Conservation (phyloP, 179 eudicot genomes). For the Camellia oleifera region DNA sequence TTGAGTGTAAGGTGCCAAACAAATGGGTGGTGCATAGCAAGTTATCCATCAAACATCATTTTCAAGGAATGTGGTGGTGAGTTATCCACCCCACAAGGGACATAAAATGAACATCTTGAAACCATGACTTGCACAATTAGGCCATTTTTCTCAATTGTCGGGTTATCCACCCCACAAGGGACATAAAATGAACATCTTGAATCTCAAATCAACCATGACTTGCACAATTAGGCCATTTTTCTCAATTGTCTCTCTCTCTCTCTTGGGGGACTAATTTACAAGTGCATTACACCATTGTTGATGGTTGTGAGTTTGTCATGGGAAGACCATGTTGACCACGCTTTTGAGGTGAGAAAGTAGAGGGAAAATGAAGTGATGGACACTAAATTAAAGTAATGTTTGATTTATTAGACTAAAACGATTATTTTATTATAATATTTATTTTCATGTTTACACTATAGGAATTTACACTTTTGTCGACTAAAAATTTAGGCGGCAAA, state of each 20-base stretch:
- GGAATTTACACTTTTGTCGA: too few species aligned
- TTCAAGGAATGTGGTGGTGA: slow-evolving; percentile 5
- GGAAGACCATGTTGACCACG: neutral
- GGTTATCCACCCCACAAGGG: slow-evolving; percentile 11
- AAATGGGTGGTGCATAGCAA: slow-evolving; percentile 8
- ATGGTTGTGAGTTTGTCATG: neutral
- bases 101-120: neutral
- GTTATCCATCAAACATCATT: slow-evolving; percentile 4
- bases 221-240: neutral
- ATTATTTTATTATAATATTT: too few species aligned
- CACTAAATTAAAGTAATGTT: too few species aligned
- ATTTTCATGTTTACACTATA: too few species aligned
- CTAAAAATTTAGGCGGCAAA: too few species aligned
- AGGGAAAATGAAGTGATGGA: too few species aligned
- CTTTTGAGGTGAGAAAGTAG: too few species aligned
- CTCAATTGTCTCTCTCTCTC: neutral
- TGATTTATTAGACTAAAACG: too few species aligned
- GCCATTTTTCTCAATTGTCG: neutral
- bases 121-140: neutral
- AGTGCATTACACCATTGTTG: neutral
- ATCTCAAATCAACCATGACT: neutral
- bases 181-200: neutral
- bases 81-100: slow-evolving; percentile 11
- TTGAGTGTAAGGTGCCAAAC: slow-evolving; percentile 4
- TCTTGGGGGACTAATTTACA: neutral